A percentile compares a stretch with the other conserved stretches of the same genome.
Conservation (phyloP, 208 protist genomes). For the Trypanosoma vivax region DNA sequence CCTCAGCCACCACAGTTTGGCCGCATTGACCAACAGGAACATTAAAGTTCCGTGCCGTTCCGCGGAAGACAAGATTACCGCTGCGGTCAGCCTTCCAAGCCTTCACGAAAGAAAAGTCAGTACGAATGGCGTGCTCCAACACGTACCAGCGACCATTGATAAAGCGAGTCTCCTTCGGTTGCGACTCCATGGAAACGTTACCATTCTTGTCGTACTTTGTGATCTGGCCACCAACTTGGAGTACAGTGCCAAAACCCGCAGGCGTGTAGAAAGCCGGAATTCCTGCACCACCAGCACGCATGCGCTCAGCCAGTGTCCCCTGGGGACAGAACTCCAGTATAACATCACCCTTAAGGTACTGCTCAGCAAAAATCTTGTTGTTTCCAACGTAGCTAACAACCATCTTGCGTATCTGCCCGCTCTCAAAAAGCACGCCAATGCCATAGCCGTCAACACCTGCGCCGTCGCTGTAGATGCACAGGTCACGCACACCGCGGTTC, state of each 20-base stretch:
- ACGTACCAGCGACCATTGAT: conserved; percentile 79
- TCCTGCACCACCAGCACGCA: conserved; percentile 85
- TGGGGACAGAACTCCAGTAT: conserved; percentile 91
- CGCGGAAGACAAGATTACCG: conserved; percentile 37
- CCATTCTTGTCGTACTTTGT: conserved; percentile 82
- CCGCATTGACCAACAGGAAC: conserved; percentile 61
- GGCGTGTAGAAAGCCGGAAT: conserved; percentile 92
- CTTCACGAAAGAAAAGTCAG: conserved; percentile 86
- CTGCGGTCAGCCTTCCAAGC: conserved; percentile 77
- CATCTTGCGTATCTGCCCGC: conserved; percentile 51
- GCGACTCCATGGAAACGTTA: conserved; percentile 28
- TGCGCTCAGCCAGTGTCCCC: conserved; percentile 86
- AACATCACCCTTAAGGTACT: conserved; percentile 88
- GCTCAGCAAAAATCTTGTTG: conserved; percentile 84
- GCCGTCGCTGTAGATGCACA: conserved; percentile 94
- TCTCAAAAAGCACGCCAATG: conserved; percentile 92
- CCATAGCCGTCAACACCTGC: conserved; percentile 94
- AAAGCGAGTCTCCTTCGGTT: conserved; percentile 40
- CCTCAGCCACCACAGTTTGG: conserved; percentile 82
- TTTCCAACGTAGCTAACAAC: conserved; percentile 90
- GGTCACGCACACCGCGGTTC: conserved; percentile 78
- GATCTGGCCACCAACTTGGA: conserved; percentile 62
- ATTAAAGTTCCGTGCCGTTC: conserved; percentile 90
- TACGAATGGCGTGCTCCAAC: conserved; percentile 77
- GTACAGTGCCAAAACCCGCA: conserved; percentile 73